Percentiles rank a stretch among this genome's conserved stretches.
Evolutionary conservation across 2,329 filamentous ascomycete species (phyloP).

Genomic region (Ophiostoma australiae): DNA sequence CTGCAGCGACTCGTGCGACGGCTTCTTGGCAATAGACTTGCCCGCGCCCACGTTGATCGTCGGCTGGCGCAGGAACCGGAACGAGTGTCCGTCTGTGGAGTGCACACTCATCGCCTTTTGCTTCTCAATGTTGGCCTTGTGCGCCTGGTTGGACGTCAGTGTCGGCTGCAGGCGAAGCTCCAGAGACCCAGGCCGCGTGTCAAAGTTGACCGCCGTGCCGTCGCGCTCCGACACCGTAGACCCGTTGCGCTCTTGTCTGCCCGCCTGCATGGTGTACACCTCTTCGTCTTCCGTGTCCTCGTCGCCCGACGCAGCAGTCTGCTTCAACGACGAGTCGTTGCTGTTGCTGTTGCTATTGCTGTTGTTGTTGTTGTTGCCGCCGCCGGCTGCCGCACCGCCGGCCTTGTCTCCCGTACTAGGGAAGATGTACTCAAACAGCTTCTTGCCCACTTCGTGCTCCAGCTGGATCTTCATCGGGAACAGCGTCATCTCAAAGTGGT

Average conservation of each 20-base stretch:
- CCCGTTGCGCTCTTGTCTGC: slow-evolving; percentile 30
- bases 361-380: too few relatives aligned
- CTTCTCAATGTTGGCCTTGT: slow-evolving; percentile 35
- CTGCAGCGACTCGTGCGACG: slow-evolving; percentile 53
- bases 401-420: slow-evolving; percentile 61
- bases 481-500: slow-evolving; percentile 90
- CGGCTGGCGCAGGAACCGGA: slow-evolving; percentile 47
- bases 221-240: slow-evolving; percentile 33
- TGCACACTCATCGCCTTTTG: slow-evolving; percentile 49
- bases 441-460: slow-evolving; percentile 86
- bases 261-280: not conserved
- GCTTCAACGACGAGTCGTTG: slow-evolving; percentile 3
- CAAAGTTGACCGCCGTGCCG: slow-evolving; percentile 42
- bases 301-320: slow-evolving; percentile 40
- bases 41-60: slow-evolving; percentile 31
- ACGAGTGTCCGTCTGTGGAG: slow-evolving; percentile 46
- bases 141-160: slow-evolving; percentile 51
- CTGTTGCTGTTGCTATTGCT: not conserved
- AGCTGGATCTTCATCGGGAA: slow-evolving; percentile 92
- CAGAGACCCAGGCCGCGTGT: slow-evolving; percentile 65
- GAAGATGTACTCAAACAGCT: slow-evolving; percentile 95
- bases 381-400: not conserved
- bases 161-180: slow-evolving; percentile 82
- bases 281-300: slow-evolving; percentile 41
- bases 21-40: slow-evolving; percentile 43